phyloP scores from a whole-genome alignment of 78 protist species.

The Dictyostelium capitatum region DNA sequence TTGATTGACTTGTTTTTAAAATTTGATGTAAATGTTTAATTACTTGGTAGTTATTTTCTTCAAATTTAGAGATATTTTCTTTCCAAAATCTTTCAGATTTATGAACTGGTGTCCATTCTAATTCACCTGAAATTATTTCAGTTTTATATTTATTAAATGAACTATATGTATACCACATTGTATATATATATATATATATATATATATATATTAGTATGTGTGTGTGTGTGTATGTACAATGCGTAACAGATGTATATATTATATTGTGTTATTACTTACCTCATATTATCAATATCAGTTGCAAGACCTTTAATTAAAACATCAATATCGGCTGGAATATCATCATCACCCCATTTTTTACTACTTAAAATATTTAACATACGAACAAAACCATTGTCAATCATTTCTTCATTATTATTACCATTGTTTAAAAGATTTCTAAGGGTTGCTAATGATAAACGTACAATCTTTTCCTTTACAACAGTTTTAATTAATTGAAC shows the following conservation, averaged over 20 bases:
- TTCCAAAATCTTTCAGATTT: conserved; percentile 94
- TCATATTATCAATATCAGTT: conserved; percentile 58
- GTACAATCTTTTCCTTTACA: conserved; percentile 85
- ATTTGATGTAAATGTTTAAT: conserved; percentile 50
- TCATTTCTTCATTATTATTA: conserved; percentile 76
- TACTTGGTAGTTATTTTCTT: conserved; percentile 85
- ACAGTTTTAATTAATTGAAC: conserved; percentile 40
- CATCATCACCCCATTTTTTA: conserved; percentile 92
- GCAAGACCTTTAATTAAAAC: conserved; percentile 46
- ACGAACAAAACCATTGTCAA: conserved; percentile 76
- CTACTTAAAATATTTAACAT: conserved; percentile 21
- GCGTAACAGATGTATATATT: neutral
- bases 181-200: neutral
- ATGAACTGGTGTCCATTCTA: conserved; percentile 97
- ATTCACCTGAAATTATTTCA: conserved; percentile 84
- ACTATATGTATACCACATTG: too few relatives aligned
- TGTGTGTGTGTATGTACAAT: neutral
- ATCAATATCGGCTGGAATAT: conserved; percentile 82
- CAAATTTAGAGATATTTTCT: conserved; percentile 90
- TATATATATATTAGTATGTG: too few relatives aligned
- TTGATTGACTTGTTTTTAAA: conserved; percentile 13
- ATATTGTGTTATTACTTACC: conserved; percentile 71
- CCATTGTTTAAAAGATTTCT: conserved; percentile 65
- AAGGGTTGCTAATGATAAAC: conserved; percentile 82
- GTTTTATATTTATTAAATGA: conserved; percentile 85